Conservation (phyloP, 768 basidiomycete genomes). For the Boletus patriciae region DNA sequence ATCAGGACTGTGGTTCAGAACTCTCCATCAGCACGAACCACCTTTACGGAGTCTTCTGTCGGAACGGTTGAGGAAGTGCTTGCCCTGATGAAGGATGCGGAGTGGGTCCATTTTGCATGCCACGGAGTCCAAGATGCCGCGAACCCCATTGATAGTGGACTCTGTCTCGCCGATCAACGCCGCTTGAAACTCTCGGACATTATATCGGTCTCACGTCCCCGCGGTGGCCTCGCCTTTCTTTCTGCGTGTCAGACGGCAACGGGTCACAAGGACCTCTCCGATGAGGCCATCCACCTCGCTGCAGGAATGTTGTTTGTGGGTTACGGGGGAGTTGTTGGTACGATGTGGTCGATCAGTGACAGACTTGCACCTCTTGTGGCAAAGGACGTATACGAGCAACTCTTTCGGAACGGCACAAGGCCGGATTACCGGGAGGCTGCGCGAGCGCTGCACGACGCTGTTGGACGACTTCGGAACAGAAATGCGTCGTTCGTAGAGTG, state of each 20-base stretch:
- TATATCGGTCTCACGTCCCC: background rate
- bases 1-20: background rate
- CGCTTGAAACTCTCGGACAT: background rate
- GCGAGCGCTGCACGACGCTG: background rate
- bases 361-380: constrained; percentile 37
- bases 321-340: constrained; percentile 37
- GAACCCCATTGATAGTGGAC: background rate
- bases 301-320: constrained; percentile 35
- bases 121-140: background rate
- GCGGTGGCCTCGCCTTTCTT: background rate
- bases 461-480: constrained; percentile 1
- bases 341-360: constrained; percentile 47
- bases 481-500: constrained; percentile 1
- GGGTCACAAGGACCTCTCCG: background rate
- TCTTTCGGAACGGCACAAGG: background rate
- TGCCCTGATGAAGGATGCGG: background rate
- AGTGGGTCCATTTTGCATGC: constrained; percentile 1
- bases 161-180: background rate
- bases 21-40: background rate
- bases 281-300: background rate
- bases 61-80: constrained; percentile 16
- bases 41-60: background rate
- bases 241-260: background rate
- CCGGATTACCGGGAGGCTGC: background rate
- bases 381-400: constrained; percentile 31